Evolutionary conservation across 108 stramenopile genomes (phyloP), one percentile per base, ranked within the genome.

Genomic region (Fragilariopsis cylindrus): DNA sequence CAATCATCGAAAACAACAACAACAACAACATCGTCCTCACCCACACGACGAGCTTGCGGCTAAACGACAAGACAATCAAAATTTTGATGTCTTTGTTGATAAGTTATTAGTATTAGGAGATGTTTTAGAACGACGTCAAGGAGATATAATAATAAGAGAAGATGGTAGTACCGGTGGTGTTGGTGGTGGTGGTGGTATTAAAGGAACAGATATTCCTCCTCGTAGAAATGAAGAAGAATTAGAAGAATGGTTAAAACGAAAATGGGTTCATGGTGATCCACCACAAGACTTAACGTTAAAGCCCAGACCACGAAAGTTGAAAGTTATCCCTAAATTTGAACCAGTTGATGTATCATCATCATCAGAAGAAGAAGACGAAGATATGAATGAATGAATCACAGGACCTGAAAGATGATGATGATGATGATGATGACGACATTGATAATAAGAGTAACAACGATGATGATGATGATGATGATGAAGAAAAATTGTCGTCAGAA

Each of bases 51-150:
- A 11, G 3, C 49, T 68, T 47, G 18, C 39, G 43, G 48, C 12
- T 2, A 68, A 68, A 18, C 67, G 67, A 11, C 54, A 73, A 48
- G 50, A 76, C 3, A 63, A 89, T 74, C 89, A 88, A 8, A 81
- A 84, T 44, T 90, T 94, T 74, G 70, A 77, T 39, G 47, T 62
- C 3, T 94, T 94, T 82, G 49, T 87, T 2, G 90, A 94, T 79
- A 83, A 82, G 63, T 69, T 94, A 66, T 39, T 90, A 56, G 65
- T 89, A 9, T 58, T 84, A 48, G 78, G 89, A 19, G 93, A 89
- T 6, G 82, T 94, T 0, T 80, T 94, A 72, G 79, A 87, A 69
- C 76, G 79, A 9, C 66, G 30, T 30, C 30, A 30, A 30, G 30
- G 30, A 2, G 30, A 30, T 30, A 2, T 30, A 30, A 30, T 30